phyloP scores from a whole-genome alignment of 805 yeast species.

The Pichia manshurica region DNA sequence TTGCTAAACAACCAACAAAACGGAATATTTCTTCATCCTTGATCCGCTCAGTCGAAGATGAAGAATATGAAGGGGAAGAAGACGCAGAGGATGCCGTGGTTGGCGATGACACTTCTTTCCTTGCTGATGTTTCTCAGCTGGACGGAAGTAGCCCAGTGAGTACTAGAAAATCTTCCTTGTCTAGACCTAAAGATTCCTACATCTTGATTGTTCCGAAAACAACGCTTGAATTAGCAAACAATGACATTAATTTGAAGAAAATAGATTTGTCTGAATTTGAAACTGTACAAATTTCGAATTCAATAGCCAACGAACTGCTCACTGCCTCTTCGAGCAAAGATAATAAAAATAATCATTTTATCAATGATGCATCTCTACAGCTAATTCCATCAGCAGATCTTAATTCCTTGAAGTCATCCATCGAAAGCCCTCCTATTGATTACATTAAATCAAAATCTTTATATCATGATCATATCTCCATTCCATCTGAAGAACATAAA shows the following conservation, averaged over 20 bases:
- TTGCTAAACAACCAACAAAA: conserved; percentile 3
- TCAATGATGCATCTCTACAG: neutral
- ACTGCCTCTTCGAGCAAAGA: neutral
- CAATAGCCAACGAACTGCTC: conserved; percentile 13
- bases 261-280: conserved; percentile 11
- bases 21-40: neutral
- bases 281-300: conserved; percentile 17
- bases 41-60: conserved; percentile 4
- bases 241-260: conserved; percentile 1
- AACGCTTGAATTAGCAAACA: neutral
- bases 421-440: conserved; percentile 30
- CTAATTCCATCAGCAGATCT: neutral
- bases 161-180: neutral
- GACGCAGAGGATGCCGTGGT: neutral
- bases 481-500: conserved; percentile 14
- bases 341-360: neutral
- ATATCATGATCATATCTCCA: conserved; percentile 16
- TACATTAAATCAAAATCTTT: conserved; percentile 17
- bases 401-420: conserved; percentile 3
- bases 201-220: conserved; percentile 12
- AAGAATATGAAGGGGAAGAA: neutral
- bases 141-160: conserved; percentile 10
- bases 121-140: conserved; percentile 2
- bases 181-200: neutral
- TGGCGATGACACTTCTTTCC: conserved; percentile 1